Evolutionary conservation across 2,329 filamentous ascomycete species (phyloP).

Genomic region (Lachnellula cervina): DNA sequence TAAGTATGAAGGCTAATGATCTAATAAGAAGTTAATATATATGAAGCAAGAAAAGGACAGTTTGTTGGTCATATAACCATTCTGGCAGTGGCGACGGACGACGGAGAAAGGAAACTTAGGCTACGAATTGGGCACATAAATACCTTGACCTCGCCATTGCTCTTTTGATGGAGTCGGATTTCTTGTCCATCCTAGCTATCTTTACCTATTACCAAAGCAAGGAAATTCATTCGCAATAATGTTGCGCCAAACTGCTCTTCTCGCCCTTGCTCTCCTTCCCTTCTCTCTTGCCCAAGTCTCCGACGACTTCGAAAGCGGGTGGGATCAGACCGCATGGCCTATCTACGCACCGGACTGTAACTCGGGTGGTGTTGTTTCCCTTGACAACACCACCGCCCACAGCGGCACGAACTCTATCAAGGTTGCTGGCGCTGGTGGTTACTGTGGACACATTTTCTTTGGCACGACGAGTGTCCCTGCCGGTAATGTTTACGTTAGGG

Average conservation of each 20-base stretch:
- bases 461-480: constrained; percentile 51
- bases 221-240: constrained; percentile 31
- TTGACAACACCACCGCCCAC: constrained; percentile 53
- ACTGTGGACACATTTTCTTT: constrained; percentile 57
- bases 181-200: constrained; percentile 3
- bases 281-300: constrained; percentile 48
- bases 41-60: constrained; percentile 7
- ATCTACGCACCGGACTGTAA: constrained; percentile 55
- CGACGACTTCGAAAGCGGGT: constrained; percentile 54
- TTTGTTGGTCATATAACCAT: constrained; percentile 8
- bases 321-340: constrained; percentile 53
- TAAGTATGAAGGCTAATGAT: background rate
- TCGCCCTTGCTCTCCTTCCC: constrained; percentile 44
- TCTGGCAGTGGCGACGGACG: constrained; percentile 17
- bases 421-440: constrained; percentile 49
- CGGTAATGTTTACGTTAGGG: constrained; percentile 53
- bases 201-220: constrained; percentile 3
- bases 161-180: constrained; percentile 1
- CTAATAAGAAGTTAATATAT: constrained; percentile 19
- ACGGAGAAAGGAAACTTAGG: constrained; percentile 22
- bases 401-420: constrained; percentile 51
- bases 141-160: constrained; percentile 17
- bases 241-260: constrained; percentile 40
- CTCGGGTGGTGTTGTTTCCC: constrained; percentile 50
- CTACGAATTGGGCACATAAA: constrained; percentile 28